Base-by-base conservation (phyloP, 1,139 yeast species). In the Candida sp. region DNA sequence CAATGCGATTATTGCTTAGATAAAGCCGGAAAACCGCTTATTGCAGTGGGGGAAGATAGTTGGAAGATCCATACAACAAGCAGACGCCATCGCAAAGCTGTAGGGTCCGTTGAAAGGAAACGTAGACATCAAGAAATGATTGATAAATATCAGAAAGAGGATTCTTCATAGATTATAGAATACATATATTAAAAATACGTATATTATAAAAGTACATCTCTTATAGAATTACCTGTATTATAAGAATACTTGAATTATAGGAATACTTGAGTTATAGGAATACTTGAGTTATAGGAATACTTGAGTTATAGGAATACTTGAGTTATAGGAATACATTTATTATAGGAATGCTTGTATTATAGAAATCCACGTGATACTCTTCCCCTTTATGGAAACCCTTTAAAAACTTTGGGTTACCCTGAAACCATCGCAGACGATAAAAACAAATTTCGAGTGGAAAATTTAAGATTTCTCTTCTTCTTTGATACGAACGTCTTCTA, bases 11-110 rank as follows among this genome's bases (percentile, higher is more conserved):
- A 73, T 1, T 93, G 99, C 58, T 66, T 64, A n/a, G 83, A 79
- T 51, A 66, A 70, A 34, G 68, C 73, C 3, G 84, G 83, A 2
- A 66, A 77, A 5, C 75, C 79, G 0, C 62, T 86, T 21, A 75
- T 87, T 1, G 76, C 87, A 1, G 82, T 93, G 6, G 98, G 97
- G 0, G 81, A 82, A 41, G 78, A 75, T 4, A 84, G 77, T 41
- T 89, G 90, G 85, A 63, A 75, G 4, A 70, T 75, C 3, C 99
- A 93, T 61, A 46, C 81, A 39, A 66, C 69, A 22, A 84, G 97
- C 47, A 71, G 81, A 47, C 73, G 87, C 45, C 97, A 89, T 50
- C 66, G 56, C 49, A 57, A 58, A 41, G 60, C 53, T 42, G 44
- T 56, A 15, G 50, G 52, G 12, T 52, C 53, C 5, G 49, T 51